Conservation (phyloP, 2,329 filamentous ascomycete genomes). For the Penicillium sp. region DNA sequence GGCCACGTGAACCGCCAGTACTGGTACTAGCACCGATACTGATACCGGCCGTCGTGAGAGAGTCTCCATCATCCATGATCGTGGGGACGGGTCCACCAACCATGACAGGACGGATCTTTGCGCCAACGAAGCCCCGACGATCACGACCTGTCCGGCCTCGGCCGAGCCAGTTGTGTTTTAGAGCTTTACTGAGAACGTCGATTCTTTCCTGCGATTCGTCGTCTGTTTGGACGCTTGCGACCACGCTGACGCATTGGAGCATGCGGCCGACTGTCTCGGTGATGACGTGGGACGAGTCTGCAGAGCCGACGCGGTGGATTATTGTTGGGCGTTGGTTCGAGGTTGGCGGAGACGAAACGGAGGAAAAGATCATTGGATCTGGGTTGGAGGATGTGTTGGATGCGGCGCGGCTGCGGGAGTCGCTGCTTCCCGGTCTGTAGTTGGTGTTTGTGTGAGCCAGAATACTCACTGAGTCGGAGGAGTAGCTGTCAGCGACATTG, state of each 20-base stretch:
- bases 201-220: constrained; percentile 77
- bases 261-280: constrained; percentile 94
- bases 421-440: constrained; percentile 20
- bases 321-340: constrained; percentile 32
- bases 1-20: constrained; percentile 17
- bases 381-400: constrained; percentile 71
- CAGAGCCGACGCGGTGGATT: constrained; percentile 32
- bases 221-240: constrained; percentile 72
- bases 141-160: constrained; percentile 86
- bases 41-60: constrained; percentile 23
- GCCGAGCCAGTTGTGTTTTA: constrained; percentile 97
- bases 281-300: constrained; percentile 66
- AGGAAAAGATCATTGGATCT: constrained; percentile 45
- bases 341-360: constrained; percentile 39
- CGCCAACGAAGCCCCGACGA: constrained; percentile 83
- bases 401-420: constrained; percentile 71
- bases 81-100: constrained; percentile 24
- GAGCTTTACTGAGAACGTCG: constrained; percentile 76
- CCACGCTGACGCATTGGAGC: constrained; percentile 92
- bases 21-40: constrained; percentile 26
- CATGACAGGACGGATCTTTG: constrained; percentile 47
- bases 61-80: constrained; percentile 26
- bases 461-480: constrained; percentile 52
- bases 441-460: constrained; percentile 7
- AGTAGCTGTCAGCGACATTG: constrained; percentile 54